Base-by-base conservation (phyloP, 1,284 basidiomycete genomes). In the Macrocybe sp. region DNA sequence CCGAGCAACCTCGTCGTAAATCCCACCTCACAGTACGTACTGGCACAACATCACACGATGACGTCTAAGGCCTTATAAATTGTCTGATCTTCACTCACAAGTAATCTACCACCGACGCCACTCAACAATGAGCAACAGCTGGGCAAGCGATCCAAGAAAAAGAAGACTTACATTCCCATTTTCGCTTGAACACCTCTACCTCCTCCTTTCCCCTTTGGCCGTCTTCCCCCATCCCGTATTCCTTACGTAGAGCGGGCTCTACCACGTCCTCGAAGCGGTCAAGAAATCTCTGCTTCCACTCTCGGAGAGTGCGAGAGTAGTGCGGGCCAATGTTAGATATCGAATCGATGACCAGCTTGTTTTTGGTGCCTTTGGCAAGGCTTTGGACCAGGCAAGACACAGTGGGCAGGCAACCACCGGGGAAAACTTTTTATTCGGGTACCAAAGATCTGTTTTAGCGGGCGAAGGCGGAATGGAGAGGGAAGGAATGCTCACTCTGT, bases 281-380 rank as follows among this genome's bases (percentile, higher is more conserved):
- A 44, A 79, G 66, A 66, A 91, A 92, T 3, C 85, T 72, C 22
- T 67, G 59, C 12, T 82, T 71, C 89, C 89, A 92, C 67, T 90
- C 87, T n/a, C 88, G 73, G n/a, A 92, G 72, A 4, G 89, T 91
- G 4, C 88, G 76, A 2, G 87, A 79, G 62, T 92, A 92, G 63
- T 92, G 86, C 29, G 83, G 82, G 29, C 88, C 89, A 55, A 91
- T 90, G 65, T 89, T 90, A n/a, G 74, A 74, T 5, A 89, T 72
- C 11, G 81, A 81, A 54, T 91, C 89, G 34, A 89, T 75, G 22
- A 85, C 68, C 31, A 91, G 74, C 9, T 72, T 70, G 16, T 81
- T 80, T 22, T 73, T 61, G 1, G 82, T 74, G 6, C 84, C 87
- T 31, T 70, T 62, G 8, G 70, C 59, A 48, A 88, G 67, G 4